Conservation (phyloP, 257 asterid species). For the Fraxinus excelsior region DNA sequence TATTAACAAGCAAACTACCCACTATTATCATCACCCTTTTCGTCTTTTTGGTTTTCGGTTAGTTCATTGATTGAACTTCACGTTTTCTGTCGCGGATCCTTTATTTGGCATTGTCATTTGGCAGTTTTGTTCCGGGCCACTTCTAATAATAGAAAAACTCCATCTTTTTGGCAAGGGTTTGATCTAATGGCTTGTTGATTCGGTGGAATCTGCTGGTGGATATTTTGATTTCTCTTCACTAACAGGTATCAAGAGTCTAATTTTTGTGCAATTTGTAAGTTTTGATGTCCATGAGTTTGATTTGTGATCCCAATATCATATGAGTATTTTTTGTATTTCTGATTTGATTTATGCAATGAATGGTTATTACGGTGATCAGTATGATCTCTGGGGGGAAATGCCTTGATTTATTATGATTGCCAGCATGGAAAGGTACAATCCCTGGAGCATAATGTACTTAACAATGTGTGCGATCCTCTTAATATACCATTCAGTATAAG, state of each 20-base stretch:
- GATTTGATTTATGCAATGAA: slow-evolving; percentile 11
- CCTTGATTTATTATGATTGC: slow-evolving; percentile 13
- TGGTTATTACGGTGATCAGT: slow-evolving; percentile 12
- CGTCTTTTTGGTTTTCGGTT: slow-evolving; percentile 19
- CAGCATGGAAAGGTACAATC: background rate
- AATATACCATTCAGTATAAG: background rate
- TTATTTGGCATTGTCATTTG: slow-evolving; percentile 25
- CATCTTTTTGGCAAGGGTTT: slow-evolving; percentile 21
- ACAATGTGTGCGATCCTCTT: background rate
- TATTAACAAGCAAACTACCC: slow-evolving; percentile 3
- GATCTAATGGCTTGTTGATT: slow-evolving; percentile 27
- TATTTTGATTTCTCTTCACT: slow-evolving; percentile 31
- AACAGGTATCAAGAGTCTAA: slow-evolving; percentile 33
- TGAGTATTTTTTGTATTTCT: slow-evolving; percentile 21
- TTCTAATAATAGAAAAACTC: background rate
- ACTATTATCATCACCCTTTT: background rate
- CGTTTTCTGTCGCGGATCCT: background rate
- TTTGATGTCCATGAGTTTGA: slow-evolving; percentile 15
- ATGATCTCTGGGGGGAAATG: slow-evolving; percentile 30
- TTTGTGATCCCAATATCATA: background rate
- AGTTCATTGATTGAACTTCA: slow-evolving; percentile 13
- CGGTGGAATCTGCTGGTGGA: slow-evolving; percentile 14
- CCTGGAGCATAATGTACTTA: background rate
- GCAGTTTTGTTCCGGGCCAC: background rate
- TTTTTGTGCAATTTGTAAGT: slow-evolving; percentile 1